A percentile compares a stretch with the other conserved stretches of the same genome.
These are phyloP conservation scores for Colletotrichum liaoningense DNA, from an alignment of 2,329 filamentous ascomycete genomes.

Conservation along the genomic window DNA sequence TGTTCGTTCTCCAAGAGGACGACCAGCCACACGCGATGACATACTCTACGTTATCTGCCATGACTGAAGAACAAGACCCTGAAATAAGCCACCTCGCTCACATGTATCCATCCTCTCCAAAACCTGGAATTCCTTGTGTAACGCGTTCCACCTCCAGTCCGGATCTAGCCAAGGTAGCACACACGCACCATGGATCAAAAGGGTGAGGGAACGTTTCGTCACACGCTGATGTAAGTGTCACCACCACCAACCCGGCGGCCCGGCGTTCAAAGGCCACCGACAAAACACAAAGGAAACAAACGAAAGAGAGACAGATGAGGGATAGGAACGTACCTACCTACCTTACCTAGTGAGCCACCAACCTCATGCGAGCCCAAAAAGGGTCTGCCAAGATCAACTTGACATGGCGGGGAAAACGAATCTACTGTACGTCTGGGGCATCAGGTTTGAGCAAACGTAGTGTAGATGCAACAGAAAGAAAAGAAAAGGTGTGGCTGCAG, in stretches of 20 bases:
- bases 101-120: too few relatives aligned
- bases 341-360: neutral
- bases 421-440: neutral
- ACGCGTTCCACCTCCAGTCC: too few relatives aligned
- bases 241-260: neutral
- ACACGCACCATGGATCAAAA: neutral
- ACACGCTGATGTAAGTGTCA: neutral
- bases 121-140: too few relatives aligned
- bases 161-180: neutral
- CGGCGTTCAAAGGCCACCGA: neutral
- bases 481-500: constrained; percentile 32
- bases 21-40: too few relatives aligned
- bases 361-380: neutral
- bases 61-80: too few relatives aligned
- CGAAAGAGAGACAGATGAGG: neutral
- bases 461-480: neutral
- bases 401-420: neutral
- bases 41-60: too few relatives aligned
- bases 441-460: neutral
- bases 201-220: neutral
- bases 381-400: neutral
- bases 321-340: neutral
- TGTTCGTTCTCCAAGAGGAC: too few relatives aligned
- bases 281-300: neutral
- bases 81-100: too few relatives aligned